Base-by-base conservation (phyloP, 192 early-diverging fungal species). In the Coemansia sp. region DNA sequence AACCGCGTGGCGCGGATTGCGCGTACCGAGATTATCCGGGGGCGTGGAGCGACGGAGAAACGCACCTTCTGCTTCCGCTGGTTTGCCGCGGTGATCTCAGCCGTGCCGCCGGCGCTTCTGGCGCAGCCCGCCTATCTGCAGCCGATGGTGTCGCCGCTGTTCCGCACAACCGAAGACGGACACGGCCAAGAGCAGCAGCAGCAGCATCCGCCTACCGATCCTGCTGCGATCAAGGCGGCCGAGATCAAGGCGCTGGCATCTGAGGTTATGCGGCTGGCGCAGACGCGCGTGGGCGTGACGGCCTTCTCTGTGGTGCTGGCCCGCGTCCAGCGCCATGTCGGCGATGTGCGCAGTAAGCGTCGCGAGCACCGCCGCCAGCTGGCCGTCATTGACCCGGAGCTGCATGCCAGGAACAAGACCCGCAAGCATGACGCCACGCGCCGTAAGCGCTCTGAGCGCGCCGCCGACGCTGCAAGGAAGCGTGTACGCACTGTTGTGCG, bases 21-120 rank as follows among this genome's bases (percentile, higher is more conserved):
- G 0, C 64, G 70, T 13, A 71, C 70, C 0, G 76, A 78, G 65
- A 41, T 78, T 3, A 65, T 74, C 23, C 74, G 74, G 38, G 59
- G 64, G 3, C 67, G 61, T 7, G 51, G 57, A 8, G 19, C 51
- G 1, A 56, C 51, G 0, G 40, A 59, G 43, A 68, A 93, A 85
- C 80, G 91, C 39, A 81, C 79, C 21, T 86, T 79, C 42, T 81
- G 91, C n/a, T 97, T 93, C 79, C 85, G 92, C 58, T 92, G 85
- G 83, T 93, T 92, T 78, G 95, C 92, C 25, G 93, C 93, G 8
- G 85, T 95, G 63, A 69, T 81, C 23, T 81, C 81, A 13, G 71
- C 82, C n/a, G 71, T 95, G 9, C 78, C 81, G 2, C 33, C 81
- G 9, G 48, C 72, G 1, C 70, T 86, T 14, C 63, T 89, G 22